These are phyloP conservation scores for Ogataea angusta DNA, from an alignment of 805 yeast genomes.

Conservation along the genomic window DNA sequence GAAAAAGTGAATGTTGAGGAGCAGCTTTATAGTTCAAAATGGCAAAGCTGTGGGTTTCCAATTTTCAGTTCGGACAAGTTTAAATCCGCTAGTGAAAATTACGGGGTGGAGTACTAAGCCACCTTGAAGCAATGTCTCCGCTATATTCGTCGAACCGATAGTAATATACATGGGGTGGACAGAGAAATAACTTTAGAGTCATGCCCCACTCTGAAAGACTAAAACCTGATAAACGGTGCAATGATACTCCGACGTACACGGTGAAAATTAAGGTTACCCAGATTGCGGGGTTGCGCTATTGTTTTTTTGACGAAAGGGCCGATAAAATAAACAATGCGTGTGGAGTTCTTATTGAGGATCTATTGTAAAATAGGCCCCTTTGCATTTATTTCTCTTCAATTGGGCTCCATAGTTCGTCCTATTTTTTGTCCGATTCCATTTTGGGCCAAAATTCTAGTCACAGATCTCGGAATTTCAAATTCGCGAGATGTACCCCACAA, in stretches of 20 bases:
- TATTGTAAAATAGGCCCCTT: not conserved
- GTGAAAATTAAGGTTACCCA: not conserved
- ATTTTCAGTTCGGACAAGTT: not conserved
- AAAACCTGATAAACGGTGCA: not conserved
- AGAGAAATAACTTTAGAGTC: not conserved
- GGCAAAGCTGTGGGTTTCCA: not conserved
- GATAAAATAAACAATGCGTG: not conserved
- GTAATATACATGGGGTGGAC: not conserved
- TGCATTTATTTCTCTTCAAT: not conserved
- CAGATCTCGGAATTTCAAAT: not conserved
- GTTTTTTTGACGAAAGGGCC: not conserved
- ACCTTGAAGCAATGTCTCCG: not conserved
- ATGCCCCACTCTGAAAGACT: not conserved
- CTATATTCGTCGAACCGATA: not conserved
- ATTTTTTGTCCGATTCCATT: slow-evolving; percentile 14
- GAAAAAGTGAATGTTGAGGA: not conserved
- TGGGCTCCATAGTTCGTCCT: not conserved
- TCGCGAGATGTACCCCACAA: slow-evolving; percentile 1
- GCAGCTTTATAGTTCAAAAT: too few relatives aligned
- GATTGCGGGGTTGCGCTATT: not conserved
- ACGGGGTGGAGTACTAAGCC: not conserved
- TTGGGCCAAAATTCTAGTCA: not conserved
- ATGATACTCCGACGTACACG: not conserved
- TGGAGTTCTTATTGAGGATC: not conserved
- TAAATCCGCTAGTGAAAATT: not conserved